Base-by-base conservation (phyloP, 306 rosid species). In the Trichosanthes truncata region DNA sequence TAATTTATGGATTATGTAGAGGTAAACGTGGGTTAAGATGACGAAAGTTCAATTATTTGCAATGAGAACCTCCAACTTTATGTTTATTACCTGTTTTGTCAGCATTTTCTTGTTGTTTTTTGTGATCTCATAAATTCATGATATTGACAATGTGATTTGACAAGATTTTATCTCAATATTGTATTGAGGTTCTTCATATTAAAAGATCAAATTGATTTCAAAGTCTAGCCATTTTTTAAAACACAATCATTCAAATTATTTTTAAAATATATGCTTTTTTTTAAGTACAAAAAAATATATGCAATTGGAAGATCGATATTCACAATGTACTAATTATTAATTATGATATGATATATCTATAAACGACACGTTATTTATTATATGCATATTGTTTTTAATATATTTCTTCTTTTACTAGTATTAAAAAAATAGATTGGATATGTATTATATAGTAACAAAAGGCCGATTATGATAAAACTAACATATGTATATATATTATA, bases 141-240 rank as follows among this genome's bases (percentile, higher is more conserved):
- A 66, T 4, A 36, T 38, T 67, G 74, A 67, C 31, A 67, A 11
- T 20, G 0, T 65, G 26, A 66, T n/a, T 41, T 41, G 33, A 67
- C n/a, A 68, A 68, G 53, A 69, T 69, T 69, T 69, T 45, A 11
- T 6, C 76, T 43, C 36, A 69, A 41, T 69, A 69, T 69, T 69
- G 11, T 69, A 69, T 69, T 11, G 0, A 6, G 9, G 31, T 11
- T 23, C 7, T 38, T 43, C 76, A 43, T 35, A 21, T 41, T 23
- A 41, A 43, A 6, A 43, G 4, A 69, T 21, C 53, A 45, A 69
- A 4, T 36, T 67, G 29, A 20, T 41, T 69, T 69, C 53, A 69
- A 69, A 43, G 76, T 43, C 76, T 23, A 26, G 4, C 36, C 67
- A 33, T 11, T 25, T 60, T 3, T 29, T 2, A 15, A 11, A 25